Evolutionary conservation across 2,329 filamentous ascomycete species (phyloP).

Genomic region (Sarocladium brachiariae): DNA sequence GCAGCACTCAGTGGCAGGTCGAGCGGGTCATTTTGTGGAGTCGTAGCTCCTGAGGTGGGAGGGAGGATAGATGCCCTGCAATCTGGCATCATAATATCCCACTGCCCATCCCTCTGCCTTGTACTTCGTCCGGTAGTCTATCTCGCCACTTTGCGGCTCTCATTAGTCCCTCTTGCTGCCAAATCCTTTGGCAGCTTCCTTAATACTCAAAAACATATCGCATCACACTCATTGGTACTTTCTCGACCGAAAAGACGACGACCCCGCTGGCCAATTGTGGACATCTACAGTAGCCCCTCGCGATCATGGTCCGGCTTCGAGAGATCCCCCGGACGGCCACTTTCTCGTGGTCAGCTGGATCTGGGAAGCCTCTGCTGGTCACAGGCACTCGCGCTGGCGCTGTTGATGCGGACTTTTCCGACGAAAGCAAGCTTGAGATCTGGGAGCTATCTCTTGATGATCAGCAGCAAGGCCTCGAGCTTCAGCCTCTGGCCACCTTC

Average conservation of each 20-base stretch:
- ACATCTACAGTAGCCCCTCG: conserved; percentile 8
- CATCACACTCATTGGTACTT: conserved; percentile 4
- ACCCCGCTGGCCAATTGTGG: conserved; percentile 3
- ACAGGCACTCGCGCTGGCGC: conserved; percentile 93
- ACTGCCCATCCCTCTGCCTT: conserved; percentile 9
- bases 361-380: conserved; percentile 72
- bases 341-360: conserved; percentile 90
- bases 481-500: conserved; percentile 78
- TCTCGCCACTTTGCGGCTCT: conserved; percentile 14
- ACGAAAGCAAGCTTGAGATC: conserved; percentile 91
- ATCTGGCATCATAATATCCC: conserved; percentile 37
- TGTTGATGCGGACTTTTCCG: conserved; percentile 94
- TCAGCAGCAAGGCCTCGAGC: conserved; percentile 67
- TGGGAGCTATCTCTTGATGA: conserved; percentile 89
- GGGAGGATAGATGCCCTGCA: conserved; percentile 25
- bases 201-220: background rate
- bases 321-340: conserved; percentile 95
- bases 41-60: conserved; percentile 20
- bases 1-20: conserved; percentile 13
- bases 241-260: background rate
- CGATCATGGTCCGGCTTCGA: conserved; percentile 82
- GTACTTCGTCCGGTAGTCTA: conserved; percentile 13
- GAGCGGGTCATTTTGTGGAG: conserved; percentile 20
- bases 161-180: conserved; percentile 1
- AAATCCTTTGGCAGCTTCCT: background rate